These are phyloP conservation scores for Luvunga scandens DNA, from an alignment of 345 rosid species.

Conservation along the genomic window DNA sequence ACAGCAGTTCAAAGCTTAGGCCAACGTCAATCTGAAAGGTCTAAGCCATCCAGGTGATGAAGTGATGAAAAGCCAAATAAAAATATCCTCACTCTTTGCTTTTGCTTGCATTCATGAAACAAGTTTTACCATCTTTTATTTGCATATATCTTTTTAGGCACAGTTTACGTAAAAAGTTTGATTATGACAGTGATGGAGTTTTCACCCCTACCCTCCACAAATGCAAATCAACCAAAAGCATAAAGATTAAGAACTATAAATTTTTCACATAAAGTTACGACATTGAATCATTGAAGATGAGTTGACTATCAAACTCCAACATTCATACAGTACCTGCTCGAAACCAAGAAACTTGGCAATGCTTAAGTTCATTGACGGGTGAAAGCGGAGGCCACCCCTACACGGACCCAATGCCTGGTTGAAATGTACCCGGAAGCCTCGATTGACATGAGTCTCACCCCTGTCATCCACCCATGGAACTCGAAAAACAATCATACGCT, in stretches of 20 bases:
- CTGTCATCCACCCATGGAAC: constrained; percentile 99
- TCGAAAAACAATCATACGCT: constrained; percentile 86
- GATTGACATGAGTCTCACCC: constrained; percentile 94
- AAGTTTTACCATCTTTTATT: constrained; percentile 1
- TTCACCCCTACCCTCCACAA: not conserved
- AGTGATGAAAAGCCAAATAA: constrained; percentile 3
- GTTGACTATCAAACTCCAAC: not conserved
- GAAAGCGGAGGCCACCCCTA: constrained; percentile 96
- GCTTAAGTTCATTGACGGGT: constrained; percentile 87
- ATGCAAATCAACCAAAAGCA: constrained; percentile 7
- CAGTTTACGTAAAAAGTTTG: not conserved
- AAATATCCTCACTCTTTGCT: not conserved
- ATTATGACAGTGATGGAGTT: constrained; percentile 1
- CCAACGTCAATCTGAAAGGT: not conserved
- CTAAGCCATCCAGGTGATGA: not conserved
- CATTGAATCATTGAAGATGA: constrained; percentile 10
- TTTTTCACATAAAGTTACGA: not conserved
- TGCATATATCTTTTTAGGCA: constrained; percentile 6
- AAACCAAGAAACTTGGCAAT: constrained; percentile 92
- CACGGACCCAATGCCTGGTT: constrained; percentile 96
- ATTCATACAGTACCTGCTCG: constrained; percentile 68
- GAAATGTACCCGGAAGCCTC: constrained; percentile 95
- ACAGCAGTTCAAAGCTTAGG: not conserved
- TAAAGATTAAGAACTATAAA: not conserved
- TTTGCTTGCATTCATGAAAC: constrained; percentile 7